A percentile compares a stretch with the other conserved stretches of the same genome.
phyloP scores from a whole-genome alignment of 139 green algal genomes.

The Monoraphidium neglectum region DNA sequence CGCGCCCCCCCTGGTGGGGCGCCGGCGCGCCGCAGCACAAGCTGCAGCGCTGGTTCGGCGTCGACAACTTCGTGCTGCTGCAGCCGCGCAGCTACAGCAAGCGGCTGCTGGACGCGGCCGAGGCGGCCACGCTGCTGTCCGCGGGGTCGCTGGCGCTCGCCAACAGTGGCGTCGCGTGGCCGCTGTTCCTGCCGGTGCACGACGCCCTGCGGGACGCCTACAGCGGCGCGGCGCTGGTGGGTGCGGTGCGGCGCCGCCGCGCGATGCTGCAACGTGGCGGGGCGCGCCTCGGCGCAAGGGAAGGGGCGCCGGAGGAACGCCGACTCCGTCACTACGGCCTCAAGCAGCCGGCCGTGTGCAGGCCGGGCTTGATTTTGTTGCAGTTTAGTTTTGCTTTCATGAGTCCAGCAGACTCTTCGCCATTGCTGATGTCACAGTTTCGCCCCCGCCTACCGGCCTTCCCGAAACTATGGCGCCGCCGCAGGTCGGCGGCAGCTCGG shows the following conservation, averaged over 20 bases:
- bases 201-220: conserved; percentile 73
- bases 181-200: conserved; percentile 76
- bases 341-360: too few relatives aligned
- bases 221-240: conserved; percentile 52
- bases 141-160: conserved; percentile 54
- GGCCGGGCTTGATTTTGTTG: too few relatives aligned
- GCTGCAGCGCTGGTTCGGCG: conserved; percentile 79
- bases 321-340: too few relatives aligned
- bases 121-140: conserved; percentile 64
- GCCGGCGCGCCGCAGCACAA: conserved; percentile 32
- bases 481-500: conserved; percentile 22
- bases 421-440: too few relatives aligned
- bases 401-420: too few relatives aligned
- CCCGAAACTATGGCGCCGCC: too few relatives aligned
- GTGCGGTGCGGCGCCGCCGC: too few relatives aligned
- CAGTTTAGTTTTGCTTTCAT: too few relatives aligned
- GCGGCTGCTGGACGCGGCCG: conserved; percentile 63
- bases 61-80: conserved; percentile 64
- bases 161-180: conserved; percentile 43
- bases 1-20: conserved; percentile 12
- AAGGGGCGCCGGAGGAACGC: too few relatives aligned
- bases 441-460: too few relatives aligned
- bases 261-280: neutral
- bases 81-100: conserved; percentile 69
- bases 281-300: neutral